Evolutionary conservation across 805 yeast genomes (phyloP).

Genomic region (Candida easanensis): DNA sequence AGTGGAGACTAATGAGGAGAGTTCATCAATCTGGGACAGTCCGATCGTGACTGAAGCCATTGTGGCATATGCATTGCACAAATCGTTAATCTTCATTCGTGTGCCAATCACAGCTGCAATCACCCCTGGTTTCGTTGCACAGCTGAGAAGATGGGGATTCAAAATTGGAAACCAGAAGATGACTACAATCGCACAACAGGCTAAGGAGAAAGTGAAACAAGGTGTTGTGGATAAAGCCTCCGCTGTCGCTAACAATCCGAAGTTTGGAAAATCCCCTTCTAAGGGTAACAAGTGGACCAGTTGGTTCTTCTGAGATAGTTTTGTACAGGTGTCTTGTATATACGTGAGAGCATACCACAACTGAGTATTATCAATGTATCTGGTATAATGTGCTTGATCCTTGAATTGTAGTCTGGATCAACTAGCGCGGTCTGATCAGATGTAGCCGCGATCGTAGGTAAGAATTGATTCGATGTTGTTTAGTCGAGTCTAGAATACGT

Average conservation of each 20-base stretch:
- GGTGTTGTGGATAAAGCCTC: slow-evolving; percentile 26
- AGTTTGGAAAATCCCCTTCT: slow-evolving; percentile 53
- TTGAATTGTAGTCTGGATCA: too few species aligned
- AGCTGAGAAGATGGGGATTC: slow-evolving; percentile 75
- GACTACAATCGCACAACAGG: slow-evolving; percentile 37
- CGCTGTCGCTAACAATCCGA: slow-evolving; percentile 42
- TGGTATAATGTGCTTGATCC: too few species aligned
- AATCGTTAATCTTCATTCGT: slow-evolving; percentile 77
- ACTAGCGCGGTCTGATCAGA: too few species aligned
- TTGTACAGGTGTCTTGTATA: neutral
- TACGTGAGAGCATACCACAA: too few species aligned
- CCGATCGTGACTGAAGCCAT: slow-evolving; percentile 78
- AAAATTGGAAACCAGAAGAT: slow-evolving; percentile 57
- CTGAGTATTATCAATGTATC: too few species aligned
- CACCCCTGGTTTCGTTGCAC: slow-evolving; percentile 73
- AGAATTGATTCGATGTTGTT: too few species aligned
- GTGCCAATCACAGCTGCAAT: slow-evolving; percentile 90
- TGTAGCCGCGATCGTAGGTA: too few species aligned
- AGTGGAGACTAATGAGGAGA: slow-evolving; percentile 10
- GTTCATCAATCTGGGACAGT: slow-evolving; percentile 23
- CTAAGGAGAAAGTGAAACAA: slow-evolving; percentile 30
- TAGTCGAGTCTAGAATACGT: too few species aligned
- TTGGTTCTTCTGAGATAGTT: slow-evolving; percentile 47
- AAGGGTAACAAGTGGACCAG: slow-evolving; percentile 55
- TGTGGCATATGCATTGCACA: slow-evolving; percentile 91